These are phyloP conservation scores for Auricularia sp. DNA, from an alignment of 768 basidiomycete species.

Conservation along the genomic window DNA sequence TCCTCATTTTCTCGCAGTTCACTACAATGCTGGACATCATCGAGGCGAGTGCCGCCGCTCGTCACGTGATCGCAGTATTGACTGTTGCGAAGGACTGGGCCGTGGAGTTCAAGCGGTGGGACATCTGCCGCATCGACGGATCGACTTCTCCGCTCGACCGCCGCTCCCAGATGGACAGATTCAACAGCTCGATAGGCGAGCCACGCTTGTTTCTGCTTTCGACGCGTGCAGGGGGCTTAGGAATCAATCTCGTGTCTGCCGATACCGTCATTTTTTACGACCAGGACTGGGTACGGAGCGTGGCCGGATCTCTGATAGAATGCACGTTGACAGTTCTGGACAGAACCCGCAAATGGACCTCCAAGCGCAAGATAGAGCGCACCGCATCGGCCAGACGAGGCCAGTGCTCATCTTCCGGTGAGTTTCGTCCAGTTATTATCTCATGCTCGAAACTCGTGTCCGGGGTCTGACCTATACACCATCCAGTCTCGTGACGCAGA, in stretches of 20 bases:
- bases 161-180: constrained; percentile 73
- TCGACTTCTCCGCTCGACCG: constrained; percentile 69
- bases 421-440: not conserved
- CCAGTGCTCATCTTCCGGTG: constrained; percentile 79
- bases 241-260: constrained; percentile 63
- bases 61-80: not conserved
- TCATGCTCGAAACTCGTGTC: not conserved
- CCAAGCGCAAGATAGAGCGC: constrained; percentile 91
- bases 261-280: constrained; percentile 94
- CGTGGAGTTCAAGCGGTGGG: constrained; percentile 68
- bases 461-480: not conserved
- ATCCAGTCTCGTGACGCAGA: constrained; percentile 52
- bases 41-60: constrained; percentile 39
- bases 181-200: constrained; percentile 57
- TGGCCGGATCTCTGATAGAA: not conserved
- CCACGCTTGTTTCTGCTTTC: constrained; percentile 72
- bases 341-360: constrained; percentile 94
- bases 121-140: constrained; percentile 87
- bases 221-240: constrained; percentile 70
- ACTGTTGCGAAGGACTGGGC: constrained; percentile 67
- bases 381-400: constrained; percentile 89
- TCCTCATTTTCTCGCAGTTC: constrained; percentile 86
- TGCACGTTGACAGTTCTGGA: constrained; percentile 11
- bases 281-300: constrained; percentile 66
- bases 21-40: constrained; percentile 95